Evolutionary conservation across 2,329 filamentous ascomycete genomes (phyloP).

Genomic region (Westerdykella ornata): DNA sequence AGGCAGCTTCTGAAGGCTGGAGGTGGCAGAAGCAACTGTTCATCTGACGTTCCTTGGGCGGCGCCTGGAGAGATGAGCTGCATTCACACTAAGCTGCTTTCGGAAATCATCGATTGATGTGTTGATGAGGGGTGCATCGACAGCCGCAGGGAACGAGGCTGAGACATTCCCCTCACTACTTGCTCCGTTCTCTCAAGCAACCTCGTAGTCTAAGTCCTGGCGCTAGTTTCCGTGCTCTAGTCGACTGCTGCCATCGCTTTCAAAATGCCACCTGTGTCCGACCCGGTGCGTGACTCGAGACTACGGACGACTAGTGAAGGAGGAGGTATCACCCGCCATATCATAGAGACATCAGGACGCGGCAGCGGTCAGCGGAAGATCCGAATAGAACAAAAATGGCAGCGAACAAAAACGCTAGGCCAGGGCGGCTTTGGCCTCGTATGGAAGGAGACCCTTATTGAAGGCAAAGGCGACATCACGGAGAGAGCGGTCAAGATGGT

Average conservation of each 20-base stretch:
- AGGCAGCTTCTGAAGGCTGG: too few relatives aligned
- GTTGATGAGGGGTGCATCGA: not conserved
- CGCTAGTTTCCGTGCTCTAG: not conserved
- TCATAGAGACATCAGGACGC: constrained; percentile 1
- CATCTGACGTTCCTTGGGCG: not conserved
- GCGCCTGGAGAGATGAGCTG: not conserved
- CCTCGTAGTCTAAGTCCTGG: too few relatives aligned
- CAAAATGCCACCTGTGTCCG: constrained; percentile 1
- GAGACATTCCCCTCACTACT: not conserved
- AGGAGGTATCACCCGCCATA: constrained; percentile 3
- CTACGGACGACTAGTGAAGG: constrained; percentile 1
- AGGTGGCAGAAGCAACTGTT: not conserved
- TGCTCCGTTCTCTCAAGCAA: too few relatives aligned
- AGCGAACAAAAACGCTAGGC: constrained; percentile 4
- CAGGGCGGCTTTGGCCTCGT: constrained; percentile 9
- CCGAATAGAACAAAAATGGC: constrained; percentile 8
- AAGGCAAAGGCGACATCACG: constrained; percentile 1
- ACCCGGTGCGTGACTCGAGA: constrained; percentile 6
- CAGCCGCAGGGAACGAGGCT: not conserved
- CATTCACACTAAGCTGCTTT: not conserved
- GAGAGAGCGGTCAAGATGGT: constrained; percentile 15
- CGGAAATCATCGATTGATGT: not conserved
- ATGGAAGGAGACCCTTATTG: constrained; percentile 4
- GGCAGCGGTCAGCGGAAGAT: constrained; percentile 1
- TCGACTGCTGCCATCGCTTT: not conserved